phyloP scores from a whole-genome alignment of 805 yeast species.

The Pichia membranifaciens region DNA sequence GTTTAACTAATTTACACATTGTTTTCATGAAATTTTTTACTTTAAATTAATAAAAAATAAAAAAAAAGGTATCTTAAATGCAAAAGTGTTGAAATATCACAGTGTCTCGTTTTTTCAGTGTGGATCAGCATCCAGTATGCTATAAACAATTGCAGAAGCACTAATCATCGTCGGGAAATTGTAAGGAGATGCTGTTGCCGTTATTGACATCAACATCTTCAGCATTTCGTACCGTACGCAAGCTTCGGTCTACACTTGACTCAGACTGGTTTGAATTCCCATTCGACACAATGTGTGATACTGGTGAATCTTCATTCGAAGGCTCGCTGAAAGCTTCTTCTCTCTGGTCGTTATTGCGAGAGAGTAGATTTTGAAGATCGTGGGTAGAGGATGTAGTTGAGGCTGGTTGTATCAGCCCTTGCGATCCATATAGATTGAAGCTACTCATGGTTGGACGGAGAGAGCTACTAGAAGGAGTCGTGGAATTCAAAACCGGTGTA shows the following conservation, averaged over 20 bases:
- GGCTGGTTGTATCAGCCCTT: constrained; percentile 6
- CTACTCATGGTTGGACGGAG: constrained; percentile 14
- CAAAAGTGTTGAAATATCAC: too few relatives aligned
- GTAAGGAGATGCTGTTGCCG: constrained; percentile 14
- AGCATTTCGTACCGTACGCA: neutral
- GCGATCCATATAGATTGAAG: constrained; percentile 16
- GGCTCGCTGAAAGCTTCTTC: neutral
- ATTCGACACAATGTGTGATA: neutral
- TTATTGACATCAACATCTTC: constrained; percentile 9
- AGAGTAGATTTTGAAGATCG: neutral
- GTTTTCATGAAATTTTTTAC: neutral
- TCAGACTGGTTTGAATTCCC: neutral
- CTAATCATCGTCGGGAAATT: constrained; percentile 10
- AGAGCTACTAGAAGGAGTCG: constrained; percentile 11
- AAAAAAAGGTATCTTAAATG: too few relatives aligned
- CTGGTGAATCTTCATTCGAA: too few relatives aligned
- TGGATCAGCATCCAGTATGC: too few relatives aligned
- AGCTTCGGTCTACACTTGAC: neutral
- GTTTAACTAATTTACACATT: neutral
- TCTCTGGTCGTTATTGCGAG: neutral
- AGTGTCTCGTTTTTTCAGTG: too few relatives aligned
- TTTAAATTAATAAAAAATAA: neutral
- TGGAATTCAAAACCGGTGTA: constrained; percentile 23
- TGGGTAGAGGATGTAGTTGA: neutral
- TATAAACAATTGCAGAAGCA: too few relatives aligned